Base-by-base conservation (phyloP, 768 basidiomycete species). In the Lactarius deliciosus region DNA sequence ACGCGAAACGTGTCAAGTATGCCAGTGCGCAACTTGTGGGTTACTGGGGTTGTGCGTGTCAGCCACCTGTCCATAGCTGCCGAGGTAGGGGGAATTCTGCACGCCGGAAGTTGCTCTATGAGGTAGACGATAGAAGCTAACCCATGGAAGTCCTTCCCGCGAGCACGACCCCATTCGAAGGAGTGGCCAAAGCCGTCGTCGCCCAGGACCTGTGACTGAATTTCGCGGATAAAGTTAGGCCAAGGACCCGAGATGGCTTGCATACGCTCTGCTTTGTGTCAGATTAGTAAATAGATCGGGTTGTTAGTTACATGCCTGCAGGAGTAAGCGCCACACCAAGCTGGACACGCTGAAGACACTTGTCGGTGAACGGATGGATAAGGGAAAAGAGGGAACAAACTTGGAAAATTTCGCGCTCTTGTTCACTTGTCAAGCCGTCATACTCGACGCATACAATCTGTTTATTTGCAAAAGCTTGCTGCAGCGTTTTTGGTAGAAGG, bases 371-470 rank as follows among this genome's bases (percentile, higher is more conserved):
- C 5, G 6, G 61, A 38, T 30, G 38, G 28, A 25, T 54, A 71
- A n/a, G 5, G 57, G 5, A 34, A 18, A 61, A 50, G 1, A 30
- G 28, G 2, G 8, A 28, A 60, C 81, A 50, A 50, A 88, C 91
- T 79, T 90, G 88, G 77, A 89, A 91, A 30, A 89, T 85, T 71
- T 88, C 89, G 34, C 87, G 81, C 69, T 90, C 90, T 71, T 84
- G 82, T 59, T 84, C 80, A 8, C 73, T 73, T 0, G 75, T 77
- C 50, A 88, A 72, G 20, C 79, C 78, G 3, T 76, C 74, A 68
- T 88, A 93, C 73, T 93, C 91, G n/a, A 91, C 84, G 69, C 91
- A 93, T 57, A 77, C 75, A 22, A 94, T 82, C 68, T 90, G 89
- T 74, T 92, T 92, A 71, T 85, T 87, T 20, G 83, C 78, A 69